Base-by-base conservation (phyloP, 257 asterid genomes). In the Solanum sejunctum region DNA sequence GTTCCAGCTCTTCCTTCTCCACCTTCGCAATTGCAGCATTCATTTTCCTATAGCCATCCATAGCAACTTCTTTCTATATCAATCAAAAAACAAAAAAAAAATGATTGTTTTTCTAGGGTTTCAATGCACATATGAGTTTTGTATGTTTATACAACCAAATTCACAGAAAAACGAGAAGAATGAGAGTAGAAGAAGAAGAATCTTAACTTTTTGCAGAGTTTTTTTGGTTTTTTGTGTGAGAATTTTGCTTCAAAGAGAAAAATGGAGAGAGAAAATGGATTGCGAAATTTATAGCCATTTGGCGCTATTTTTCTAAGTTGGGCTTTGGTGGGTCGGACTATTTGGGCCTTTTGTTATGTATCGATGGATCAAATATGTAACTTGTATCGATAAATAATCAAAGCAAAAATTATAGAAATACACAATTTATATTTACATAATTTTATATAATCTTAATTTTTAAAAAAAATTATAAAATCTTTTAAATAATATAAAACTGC, bases 401-500 rank as follows among this genome's bases (percentile, higher is more conserved):
- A 32, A 32, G 0, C 3, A 32, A 32, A 32, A 32, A 2, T 32
- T 32, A 32, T 3, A 32, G 0, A 32, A 28, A 28, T 28, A 28
- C 32, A 28, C 32, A 28, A 28, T 28, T 28, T 28, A 28, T 28
- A 3, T 28, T 28, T 32, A 32, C 3, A 32, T 32, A 32, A 32
- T 32, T 32, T 32, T 32, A 32, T 32, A 3, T 32, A 32, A 32
- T 32, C 0, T 32, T 1, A 0, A 3, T 32, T 32, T 0, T 32
- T 32, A 2, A 2, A 2, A 32, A 32, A 2, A 32, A 32, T 32
- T 32, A 32, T 32, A 32, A 32, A 32, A 2, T 32, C 0, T 32
- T 3, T 2, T 32, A 32, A 32, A 32, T 32, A 3, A 32, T 32
- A 32, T 0, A 28, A 28, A 28, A 2, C 0, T 2, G 0, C 0